These are phyloP conservation scores for Phytophthora hibernalis DNA, from an alignment of 352 stramenopile species.

Conservation along the genomic window DNA sequence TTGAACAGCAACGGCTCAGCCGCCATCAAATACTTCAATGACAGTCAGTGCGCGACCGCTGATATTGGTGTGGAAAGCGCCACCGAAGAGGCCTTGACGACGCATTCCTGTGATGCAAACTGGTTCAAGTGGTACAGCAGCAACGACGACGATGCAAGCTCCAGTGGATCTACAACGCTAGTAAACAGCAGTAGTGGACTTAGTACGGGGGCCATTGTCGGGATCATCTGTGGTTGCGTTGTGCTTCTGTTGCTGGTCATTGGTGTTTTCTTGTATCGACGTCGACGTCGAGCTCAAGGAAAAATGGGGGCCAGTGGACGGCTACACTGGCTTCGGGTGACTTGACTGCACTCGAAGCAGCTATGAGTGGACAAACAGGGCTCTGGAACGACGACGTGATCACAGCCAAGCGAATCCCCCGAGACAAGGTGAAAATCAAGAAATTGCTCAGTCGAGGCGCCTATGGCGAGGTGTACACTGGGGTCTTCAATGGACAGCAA, in stretches of 20 bases:
- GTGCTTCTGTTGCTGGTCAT: conserved; percentile 1
- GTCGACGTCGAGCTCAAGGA: neutral
- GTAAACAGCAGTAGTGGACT: neutral
- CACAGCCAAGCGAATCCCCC: conserved; percentile 32
- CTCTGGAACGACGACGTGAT: conserved; percentile 46
- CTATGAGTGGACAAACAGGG: conserved; percentile 14
- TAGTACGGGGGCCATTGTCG: conserved; percentile 5
- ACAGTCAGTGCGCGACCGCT: neutral
- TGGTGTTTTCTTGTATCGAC: conserved; percentile 3
- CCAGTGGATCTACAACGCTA: neutral
- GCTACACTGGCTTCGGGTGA: conserved; percentile 10
- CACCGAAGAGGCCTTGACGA: neutral
- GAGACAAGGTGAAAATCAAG: conserved; percentile 33
- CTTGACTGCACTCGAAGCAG: neutral
- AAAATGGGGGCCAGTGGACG: neutral
- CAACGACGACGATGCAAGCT: conserved; percentile 1
- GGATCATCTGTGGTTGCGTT: conserved; percentile 10
- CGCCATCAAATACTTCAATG: conserved; percentile 5
- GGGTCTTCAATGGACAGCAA: conserved; percentile 31
- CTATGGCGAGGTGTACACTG: conserved; percentile 54
- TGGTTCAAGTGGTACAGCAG: conserved; percentile 14
- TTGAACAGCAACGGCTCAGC: conserved; percentile 5
- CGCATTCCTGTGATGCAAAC: conserved; percentile 7
- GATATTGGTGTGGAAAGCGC: neutral
- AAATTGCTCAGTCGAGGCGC: conserved; percentile 41